phyloP scores from a whole-genome alignment of 495 filamentous ascomycete genomes.

The Penicillium taxi region DNA sequence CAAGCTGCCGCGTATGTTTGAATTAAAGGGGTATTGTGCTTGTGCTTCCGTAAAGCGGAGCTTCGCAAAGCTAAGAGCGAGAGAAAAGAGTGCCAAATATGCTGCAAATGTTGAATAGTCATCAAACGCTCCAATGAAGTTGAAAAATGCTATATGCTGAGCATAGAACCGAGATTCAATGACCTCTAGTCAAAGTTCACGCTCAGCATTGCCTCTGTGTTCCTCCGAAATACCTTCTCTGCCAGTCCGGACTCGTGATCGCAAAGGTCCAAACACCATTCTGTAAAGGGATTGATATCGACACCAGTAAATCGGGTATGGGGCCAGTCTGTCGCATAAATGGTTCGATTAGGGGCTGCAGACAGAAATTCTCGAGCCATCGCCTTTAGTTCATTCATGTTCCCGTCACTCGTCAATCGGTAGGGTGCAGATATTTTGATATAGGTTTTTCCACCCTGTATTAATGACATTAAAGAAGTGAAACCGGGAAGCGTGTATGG shows the following conservation, averaged over 20 bases:
- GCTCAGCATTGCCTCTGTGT: constrained; percentile 35
- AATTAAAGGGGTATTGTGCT: too few species aligned
- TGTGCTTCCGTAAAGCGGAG: too few species aligned
- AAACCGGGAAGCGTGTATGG: constrained; percentile 39
- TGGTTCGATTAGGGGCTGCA: constrained; percentile 28
- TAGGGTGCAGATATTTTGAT: constrained; percentile 47
- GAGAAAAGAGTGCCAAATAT: too few species aligned
- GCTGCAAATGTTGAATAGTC: not conserved
- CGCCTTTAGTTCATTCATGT: constrained; percentile 30
- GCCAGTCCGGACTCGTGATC: constrained; percentile 27
- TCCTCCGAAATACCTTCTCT: constrained; percentile 37
- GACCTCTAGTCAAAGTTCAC: too few species aligned
- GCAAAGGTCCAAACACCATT: constrained; percentile 37
- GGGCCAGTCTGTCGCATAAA: constrained; percentile 49
- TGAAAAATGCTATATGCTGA: too few species aligned
- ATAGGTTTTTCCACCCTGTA: constrained; percentile 33
- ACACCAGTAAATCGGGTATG: constrained; percentile 42
- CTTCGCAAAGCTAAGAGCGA: too few species aligned
- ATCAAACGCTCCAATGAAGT: constrained; percentile 8
- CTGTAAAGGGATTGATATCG: constrained; percentile 38
- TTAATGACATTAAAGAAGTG: constrained; percentile 31
- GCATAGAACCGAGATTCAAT: too few species aligned
- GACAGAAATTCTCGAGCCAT: constrained; percentile 32
- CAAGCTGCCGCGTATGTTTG: too few species aligned
- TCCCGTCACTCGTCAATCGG: constrained; percentile 33